A percentile compares a stretch with the other conserved stretches of the same genome.
Evolutionary conservation across 2,329 filamentous ascomycete species (phyloP).

Genomic region (Penicillium sp.): DNA sequence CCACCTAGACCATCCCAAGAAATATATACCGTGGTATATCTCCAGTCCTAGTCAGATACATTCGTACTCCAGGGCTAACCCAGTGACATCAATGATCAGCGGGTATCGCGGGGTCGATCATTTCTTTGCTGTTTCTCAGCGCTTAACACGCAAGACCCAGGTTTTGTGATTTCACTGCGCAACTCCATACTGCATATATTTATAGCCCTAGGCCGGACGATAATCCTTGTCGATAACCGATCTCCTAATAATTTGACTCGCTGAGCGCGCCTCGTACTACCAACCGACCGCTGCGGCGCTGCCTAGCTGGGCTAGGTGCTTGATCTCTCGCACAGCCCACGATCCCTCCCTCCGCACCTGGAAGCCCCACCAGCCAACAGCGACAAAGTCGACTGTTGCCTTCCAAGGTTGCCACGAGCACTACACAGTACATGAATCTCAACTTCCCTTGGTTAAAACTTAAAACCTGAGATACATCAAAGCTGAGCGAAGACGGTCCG

Average conservation of each 20-base stretch:
- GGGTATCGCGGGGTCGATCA: slow-evolving; percentile 9
- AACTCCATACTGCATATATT: too few species aligned
- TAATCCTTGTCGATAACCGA: background rate
- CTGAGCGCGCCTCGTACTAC: background rate
- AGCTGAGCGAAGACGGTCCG: background rate
- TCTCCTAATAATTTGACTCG: background rate
- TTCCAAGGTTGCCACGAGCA: background rate
- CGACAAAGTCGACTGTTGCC: background rate
- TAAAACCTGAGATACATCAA: background rate
- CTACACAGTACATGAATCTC: too few species aligned
- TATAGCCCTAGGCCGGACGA: background rate
- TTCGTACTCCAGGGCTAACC: background rate
- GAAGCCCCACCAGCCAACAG: slow-evolving; percentile 1
- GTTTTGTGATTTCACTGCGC: too few species aligned
- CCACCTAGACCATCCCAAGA: too few species aligned
- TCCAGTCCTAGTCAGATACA: too few species aligned
- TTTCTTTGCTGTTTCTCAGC: background rate
- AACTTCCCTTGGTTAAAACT: background rate
- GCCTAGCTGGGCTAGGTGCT: background rate
- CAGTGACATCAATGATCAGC: slow-evolving; percentile 15
- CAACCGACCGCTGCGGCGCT: background rate
- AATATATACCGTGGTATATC: too few species aligned
- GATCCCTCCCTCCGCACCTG: background rate
- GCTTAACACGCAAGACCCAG: background rate
- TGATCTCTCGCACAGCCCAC: background rate